A percentile compares a stretch with the other conserved stretches of the same genome.
Evolutionary conservation across 1,284 basidiomycete species (phyloP).

Genomic region (Golubevia sp.): DNA sequence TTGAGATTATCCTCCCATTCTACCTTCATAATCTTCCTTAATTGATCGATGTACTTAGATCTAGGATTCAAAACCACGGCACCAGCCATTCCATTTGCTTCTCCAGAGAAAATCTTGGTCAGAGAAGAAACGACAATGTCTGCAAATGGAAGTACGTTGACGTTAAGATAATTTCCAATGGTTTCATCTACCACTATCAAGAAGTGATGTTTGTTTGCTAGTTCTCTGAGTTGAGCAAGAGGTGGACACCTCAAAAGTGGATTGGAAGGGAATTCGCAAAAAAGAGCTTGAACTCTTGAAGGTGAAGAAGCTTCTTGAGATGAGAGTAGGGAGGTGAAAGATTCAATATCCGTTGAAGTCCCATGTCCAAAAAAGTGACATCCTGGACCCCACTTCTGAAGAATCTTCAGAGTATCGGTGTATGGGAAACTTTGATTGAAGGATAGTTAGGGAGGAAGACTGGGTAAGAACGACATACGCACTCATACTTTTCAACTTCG

Average conservation of each 20-base stretch:
- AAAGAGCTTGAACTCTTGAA: conserved; percentile 59
- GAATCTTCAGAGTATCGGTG: background rate
- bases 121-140: conserved; percentile 94
- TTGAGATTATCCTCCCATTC: conserved; percentile 87
- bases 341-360: too few relatives aligned
- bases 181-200: conserved; percentile 92
- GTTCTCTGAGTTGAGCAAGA: conserved; percentile 74
- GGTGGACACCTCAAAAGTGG: conserved; percentile 85
- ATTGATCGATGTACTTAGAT: conserved; percentile 70
- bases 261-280: conserved; percentile 90
- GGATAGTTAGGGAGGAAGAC: background rate
- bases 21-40: conserved; percentile 70
- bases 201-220: conserved; percentile 89
- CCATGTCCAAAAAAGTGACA: too few relatives aligned
- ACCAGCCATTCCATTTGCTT: conserved; percentile 83
- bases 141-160: conserved; percentile 84
- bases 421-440: background rate
- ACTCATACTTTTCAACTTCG: too few relatives aligned
- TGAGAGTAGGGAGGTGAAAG: too few relatives aligned
- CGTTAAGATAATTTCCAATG: conserved; percentile 93
- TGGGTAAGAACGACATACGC: too few relatives aligned
- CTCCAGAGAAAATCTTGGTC: conserved; percentile 93
- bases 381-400: too few relatives aligned
- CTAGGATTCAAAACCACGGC: conserved; percentile 72
- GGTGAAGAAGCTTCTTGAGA: background rate